Evolutionary conservation across 371 early-diverging fungal species (phyloP).

Genomic region (Sporodiniella umbellata): DNA sequence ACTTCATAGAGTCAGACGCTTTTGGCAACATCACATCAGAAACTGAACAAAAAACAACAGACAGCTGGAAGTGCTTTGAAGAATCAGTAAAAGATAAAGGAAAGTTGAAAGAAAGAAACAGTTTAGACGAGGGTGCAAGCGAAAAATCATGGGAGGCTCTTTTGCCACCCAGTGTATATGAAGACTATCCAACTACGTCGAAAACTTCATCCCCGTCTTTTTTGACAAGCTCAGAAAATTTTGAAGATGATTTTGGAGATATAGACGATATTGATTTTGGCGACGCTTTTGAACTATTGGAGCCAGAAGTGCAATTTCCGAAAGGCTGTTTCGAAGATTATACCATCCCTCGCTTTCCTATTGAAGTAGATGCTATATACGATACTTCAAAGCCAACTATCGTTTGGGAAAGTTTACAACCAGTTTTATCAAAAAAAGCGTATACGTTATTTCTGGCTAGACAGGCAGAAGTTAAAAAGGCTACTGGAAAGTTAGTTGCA

Average conservation of each 20-base stretch:
- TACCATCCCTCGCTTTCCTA: slow-evolving; percentile 6
- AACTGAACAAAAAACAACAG: not conserved
- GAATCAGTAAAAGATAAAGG: not conserved
- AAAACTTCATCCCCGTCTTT: too few species aligned
- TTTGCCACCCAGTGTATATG: slow-evolving; percentile 4
- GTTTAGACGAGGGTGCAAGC: not conserved
- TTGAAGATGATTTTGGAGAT: too few species aligned
- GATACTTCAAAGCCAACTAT: not conserved
- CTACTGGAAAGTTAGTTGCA: slow-evolving; percentile 3
- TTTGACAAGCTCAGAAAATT: too few species aligned
- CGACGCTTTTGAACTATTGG: not conserved
- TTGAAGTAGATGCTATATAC: slow-evolving; percentile 2
- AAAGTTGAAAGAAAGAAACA: not conserved
- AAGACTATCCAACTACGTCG: not conserved
- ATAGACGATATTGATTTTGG: not conserved
- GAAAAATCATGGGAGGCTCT: slow-evolving; percentile 3
- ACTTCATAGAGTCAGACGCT: not conserved
- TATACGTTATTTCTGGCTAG: not conserved
- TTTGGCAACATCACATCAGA: not conserved
- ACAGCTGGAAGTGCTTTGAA: not conserved
- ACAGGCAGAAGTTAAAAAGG: slow-evolving; percentile 8
- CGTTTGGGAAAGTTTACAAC: not conserved
- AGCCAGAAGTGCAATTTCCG: not conserved
- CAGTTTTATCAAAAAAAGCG: slow-evolving; percentile 9
- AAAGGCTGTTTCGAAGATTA: slow-evolving; percentile 7